These are phyloP conservation scores for Aurantiochytrium sp. DNA, from an alignment of 108 stramenopile genomes.

Conservation along the genomic window DNA sequence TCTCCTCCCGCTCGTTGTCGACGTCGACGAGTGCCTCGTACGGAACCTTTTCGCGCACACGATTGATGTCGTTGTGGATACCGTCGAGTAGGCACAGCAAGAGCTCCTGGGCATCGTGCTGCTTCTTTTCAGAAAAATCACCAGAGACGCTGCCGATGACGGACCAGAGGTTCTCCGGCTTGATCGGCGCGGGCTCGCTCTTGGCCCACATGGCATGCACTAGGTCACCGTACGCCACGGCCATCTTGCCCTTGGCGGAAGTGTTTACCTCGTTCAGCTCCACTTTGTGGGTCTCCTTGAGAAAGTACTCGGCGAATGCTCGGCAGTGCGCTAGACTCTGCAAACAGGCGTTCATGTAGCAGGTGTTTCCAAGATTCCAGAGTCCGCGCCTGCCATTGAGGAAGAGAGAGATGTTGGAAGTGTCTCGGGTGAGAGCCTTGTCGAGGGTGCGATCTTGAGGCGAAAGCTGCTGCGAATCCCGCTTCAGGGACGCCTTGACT, in stretches of 20 bases:
- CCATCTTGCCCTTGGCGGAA: background rate
- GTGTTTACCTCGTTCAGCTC: background rate
- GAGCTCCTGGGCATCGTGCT: conserved; percentile 98
- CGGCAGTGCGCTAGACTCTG: conserved; percentile 53
- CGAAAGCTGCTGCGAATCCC: too few species aligned
- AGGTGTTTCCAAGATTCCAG: conserved; percentile 58
- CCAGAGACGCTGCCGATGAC: conserved; percentile 80
- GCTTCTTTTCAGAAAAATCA: conserved; percentile 92
- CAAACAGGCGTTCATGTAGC: conserved; percentile 56
- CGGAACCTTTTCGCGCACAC: conserved; percentile 76
- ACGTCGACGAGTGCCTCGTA: conserved; percentile 81
- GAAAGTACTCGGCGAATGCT: conserved; percentile 41
- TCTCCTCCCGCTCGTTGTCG: conserved; percentile 65
- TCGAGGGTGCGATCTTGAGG: too few species aligned
- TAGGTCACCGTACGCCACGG: background rate
- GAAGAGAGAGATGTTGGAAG: too few species aligned
- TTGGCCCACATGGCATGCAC: background rate
- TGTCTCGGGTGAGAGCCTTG: too few species aligned
- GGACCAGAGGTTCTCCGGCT: conserved; percentile 63
- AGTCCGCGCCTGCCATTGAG: conserved; percentile 31
- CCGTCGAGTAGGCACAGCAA: conserved; percentile 88
- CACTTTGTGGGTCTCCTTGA: background rate
- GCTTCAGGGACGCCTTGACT: too few species aligned
- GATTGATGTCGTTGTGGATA: conserved; percentile 96
- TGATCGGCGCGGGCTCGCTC: background rate